Conservation (phyloP, 345 rosid genomes). For the Pseudoturritis turrita region DNA sequence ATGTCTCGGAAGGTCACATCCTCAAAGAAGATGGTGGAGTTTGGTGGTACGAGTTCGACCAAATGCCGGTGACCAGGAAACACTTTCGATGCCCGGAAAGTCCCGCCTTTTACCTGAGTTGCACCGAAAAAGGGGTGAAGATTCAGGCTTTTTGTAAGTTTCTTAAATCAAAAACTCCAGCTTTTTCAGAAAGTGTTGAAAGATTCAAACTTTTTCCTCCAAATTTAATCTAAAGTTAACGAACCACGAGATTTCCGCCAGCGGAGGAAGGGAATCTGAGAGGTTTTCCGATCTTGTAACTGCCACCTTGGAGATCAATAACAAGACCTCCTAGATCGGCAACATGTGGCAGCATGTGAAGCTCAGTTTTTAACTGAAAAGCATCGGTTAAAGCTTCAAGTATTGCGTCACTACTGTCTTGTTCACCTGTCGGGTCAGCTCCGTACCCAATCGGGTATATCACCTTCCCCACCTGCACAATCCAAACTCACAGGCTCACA, state of each 20-base stretch:
- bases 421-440: slow-evolving; percentile 62
- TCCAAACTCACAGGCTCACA: background rate
- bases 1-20: slow-evolving; percentile 57
- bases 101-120: slow-evolving; percentile 67
- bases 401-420: slow-evolving; percentile 62
- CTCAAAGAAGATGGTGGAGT: slow-evolving; percentile 50
- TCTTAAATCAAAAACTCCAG: no score
- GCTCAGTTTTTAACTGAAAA: slow-evolving; percentile 33
- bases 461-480: slow-evolving; percentile 45
- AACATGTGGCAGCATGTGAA: slow-evolving; percentile 53
- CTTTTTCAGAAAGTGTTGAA: no score
- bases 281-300: slow-evolving; percentile 54
- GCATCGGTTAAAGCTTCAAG: slow-evolving; percentile 55
- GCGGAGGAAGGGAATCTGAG: slow-evolving; percentile 53
- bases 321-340: slow-evolving; percentile 62
- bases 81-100: slow-evolving; percentile 50
- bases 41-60: slow-evolving; percentile 47
- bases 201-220: no score
- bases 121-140: no score
- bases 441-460: slow-evolving; percentile 59
- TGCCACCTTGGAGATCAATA: slow-evolving; percentile 75
- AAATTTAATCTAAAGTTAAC: background rate
- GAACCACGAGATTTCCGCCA: slow-evolving; percentile 60
- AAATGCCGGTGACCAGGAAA: slow-evolving; percentile 62
- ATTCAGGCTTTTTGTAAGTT: no score